Base-by-base conservation (phyloP, 2,329 filamentous ascomycete genomes). In the Plenodomus lindquistii region DNA sequence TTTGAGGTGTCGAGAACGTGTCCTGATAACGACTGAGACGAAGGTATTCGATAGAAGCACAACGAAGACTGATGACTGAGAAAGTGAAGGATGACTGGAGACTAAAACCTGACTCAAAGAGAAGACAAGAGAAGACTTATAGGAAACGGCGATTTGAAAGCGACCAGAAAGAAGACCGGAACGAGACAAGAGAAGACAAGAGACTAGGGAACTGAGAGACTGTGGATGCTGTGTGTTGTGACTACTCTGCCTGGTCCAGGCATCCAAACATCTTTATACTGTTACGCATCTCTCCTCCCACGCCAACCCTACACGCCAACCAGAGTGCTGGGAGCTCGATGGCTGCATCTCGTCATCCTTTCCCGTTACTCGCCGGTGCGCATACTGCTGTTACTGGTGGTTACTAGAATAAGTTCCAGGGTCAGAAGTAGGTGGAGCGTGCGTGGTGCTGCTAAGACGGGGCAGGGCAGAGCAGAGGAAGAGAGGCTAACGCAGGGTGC, bases 191-290 rank as follows among this genome's bases (percentile, higher is more conserved):
- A 31, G 50, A 37, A 11, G 15, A n/a, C n/a, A n/a, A n/a, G 27
- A 31, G 27, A 31, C 31, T 44, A 53, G 21, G 31, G 38, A 47
- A 15, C 31, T 24, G 44, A 42, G 44, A 47, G 44, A 42, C 38
- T n/a, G 48, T 45, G 42, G 31, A 48, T 42, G 20, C 42, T 42
- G 48, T 40, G 44, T 53, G 44, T 47, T 49, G 50, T 52, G 46
- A 52, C 42, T 52, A 44, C 35, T 52, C 50, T 57, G 60, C 50
- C 48, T 54, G 50, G 46, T 46, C 54, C 56, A 52, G 55, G 46
- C 53, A 54, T 49, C 58, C 59, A 66, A 63, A 65, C 62, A 57
- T 61, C 66, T 67, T 67, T 69, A 67, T 67, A 67, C n/a, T n/a
- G n/a, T n/a, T n/a, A n/a, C 52, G 48, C 50, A 52, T 45, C 45